These are phyloP conservation scores for Agarophyton chilense DNA, from an alignment of 23 red algal species.

Conservation along the genomic window DNA sequence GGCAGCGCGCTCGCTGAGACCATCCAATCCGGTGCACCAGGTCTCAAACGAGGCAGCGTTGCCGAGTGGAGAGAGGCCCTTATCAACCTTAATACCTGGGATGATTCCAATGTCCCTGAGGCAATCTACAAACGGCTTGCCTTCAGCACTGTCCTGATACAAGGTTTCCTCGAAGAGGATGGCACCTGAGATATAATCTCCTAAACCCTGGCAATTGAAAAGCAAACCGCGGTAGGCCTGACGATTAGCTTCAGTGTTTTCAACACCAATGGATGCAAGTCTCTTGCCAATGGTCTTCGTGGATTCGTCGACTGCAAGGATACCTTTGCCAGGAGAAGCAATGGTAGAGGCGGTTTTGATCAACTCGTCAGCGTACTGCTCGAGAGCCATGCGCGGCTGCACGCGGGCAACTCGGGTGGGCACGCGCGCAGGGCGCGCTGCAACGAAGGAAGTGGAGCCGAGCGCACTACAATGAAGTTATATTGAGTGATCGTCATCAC, in stretches of 20 bases:
- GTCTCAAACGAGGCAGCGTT: constrained; percentile 94
- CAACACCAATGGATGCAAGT: constrained; percentile 95
- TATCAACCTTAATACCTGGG: constrained; percentile 99
- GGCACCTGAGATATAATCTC: constrained; percentile 96
- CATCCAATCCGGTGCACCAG: constrained; percentile 96
- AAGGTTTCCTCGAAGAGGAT: constrained; percentile 99
- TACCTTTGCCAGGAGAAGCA: constrained; percentile 93
- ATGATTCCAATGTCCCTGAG: constrained; percentile 91
- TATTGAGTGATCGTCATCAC: too few species aligned
- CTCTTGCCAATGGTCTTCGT: constrained; percentile 99
- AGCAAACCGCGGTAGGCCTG: constrained; percentile 95
- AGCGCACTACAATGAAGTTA: background rate
- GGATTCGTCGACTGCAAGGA: constrained; percentile 96
- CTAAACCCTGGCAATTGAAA: constrained; percentile 94
- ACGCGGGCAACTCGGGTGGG: constrained; percentile 9
- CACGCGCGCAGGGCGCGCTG: background rate
- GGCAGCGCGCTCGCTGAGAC: constrained; percentile 91
- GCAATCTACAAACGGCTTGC: constrained; percentile 96
- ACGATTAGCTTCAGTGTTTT: constrained; percentile 93
- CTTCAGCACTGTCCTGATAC: constrained; percentile 85
- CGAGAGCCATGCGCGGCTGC: constrained; percentile 55
- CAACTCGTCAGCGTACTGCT: constrained; percentile 87
- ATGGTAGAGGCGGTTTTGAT: constrained; percentile 80
- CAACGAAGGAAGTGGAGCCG: constrained; percentile 22
- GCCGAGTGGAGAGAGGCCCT: constrained; percentile 88